Percentiles rank a stretch among this genome's conserved stretches.
These are phyloP conservation scores for Colletotrichum nymphaeae DNA, from an alignment of 2,329 filamentous ascomycete species.

Conservation along the genomic window DNA sequence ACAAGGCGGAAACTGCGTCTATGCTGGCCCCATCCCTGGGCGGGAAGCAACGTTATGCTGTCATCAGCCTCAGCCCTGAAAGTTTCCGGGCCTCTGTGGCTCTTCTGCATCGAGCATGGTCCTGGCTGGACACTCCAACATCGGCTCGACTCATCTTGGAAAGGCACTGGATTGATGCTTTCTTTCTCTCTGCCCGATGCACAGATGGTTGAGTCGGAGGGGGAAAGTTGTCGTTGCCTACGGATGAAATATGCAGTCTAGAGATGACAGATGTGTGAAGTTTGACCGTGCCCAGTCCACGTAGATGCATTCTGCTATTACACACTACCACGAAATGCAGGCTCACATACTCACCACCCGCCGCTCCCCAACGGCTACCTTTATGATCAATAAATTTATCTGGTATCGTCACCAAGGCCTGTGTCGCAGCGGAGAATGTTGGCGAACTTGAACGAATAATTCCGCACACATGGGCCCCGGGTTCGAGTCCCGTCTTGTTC, in stretches of 20 bases:
- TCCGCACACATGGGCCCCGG: no score
- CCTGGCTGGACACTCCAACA: not conserved
- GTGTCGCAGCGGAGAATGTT: no score
- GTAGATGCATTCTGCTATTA: not conserved
- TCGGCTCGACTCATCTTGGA: conserved; percentile 6
- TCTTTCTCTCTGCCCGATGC: not conserved
- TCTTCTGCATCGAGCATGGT: not conserved
- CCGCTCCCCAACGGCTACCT: no score
- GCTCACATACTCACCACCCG: not conserved
- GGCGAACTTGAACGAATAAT: no score
- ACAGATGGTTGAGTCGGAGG: conserved; percentile 6
- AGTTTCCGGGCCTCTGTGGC: not conserved
- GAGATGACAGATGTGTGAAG: conserved; percentile 15
- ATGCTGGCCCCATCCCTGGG: conserved; percentile 27
- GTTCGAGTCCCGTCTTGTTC: no score
- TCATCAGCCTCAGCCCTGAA: conserved; percentile 31
- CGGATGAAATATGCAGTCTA: conserved; percentile 27
- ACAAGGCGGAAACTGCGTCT: conserved; percentile 15
- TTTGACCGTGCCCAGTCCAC: not conserved
- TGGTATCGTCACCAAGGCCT: no score
- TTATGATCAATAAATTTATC: no score
- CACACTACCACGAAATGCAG: not conserved
- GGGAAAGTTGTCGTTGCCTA: not conserved
- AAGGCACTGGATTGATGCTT: not conserved
- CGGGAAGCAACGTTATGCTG: conserved; percentile 31